Percentiles rank a stretch among this genome's conserved stretches.
These are phyloP conservation scores for Plasmodium fragile DNA, from an alignment of 169 alveolate species.

Conservation along the genomic window DNA sequence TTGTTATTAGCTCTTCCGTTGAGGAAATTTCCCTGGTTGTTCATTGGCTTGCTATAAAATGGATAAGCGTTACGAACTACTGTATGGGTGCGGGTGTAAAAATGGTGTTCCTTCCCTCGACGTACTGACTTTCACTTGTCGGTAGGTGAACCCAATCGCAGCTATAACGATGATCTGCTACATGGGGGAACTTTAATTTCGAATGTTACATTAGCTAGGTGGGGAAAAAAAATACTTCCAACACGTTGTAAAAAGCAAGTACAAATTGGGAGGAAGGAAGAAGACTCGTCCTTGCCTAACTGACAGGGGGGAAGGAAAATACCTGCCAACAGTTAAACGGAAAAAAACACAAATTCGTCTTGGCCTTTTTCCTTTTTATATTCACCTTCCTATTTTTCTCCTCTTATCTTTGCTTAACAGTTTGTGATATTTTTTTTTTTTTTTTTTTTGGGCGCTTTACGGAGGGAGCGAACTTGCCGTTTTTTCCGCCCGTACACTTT, in stretches of 20 bases:
- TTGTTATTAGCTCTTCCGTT: slow-evolving; percentile 16
- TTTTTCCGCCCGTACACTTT: neutral
- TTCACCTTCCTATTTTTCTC: neutral
- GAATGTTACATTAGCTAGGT: neutral
- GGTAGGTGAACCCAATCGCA: neutral
- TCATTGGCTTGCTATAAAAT: neutral
- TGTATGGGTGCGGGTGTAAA: slow-evolving; percentile 21
- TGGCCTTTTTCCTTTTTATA: neutral
- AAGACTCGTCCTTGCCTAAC: neutral
- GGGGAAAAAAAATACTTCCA: neutral
- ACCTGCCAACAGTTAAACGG: neutral
- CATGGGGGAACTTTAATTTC: neutral
- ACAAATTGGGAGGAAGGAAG: neutral
- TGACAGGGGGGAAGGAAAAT: neutral
- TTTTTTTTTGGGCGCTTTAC: neutral
- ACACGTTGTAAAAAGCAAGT: neutral
- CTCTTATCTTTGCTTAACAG: neutral
- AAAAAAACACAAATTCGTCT: neutral
- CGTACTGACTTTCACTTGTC: neutral
- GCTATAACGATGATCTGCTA: neutral
- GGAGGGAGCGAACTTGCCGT: neutral
- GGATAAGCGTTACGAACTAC: neutral
- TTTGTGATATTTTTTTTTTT: neutral
- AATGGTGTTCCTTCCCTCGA: neutral
- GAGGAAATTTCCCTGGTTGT: neutral